Conservation (phyloP, 352 stramenopile genomes). For the Phytophthora europaea region DNA sequence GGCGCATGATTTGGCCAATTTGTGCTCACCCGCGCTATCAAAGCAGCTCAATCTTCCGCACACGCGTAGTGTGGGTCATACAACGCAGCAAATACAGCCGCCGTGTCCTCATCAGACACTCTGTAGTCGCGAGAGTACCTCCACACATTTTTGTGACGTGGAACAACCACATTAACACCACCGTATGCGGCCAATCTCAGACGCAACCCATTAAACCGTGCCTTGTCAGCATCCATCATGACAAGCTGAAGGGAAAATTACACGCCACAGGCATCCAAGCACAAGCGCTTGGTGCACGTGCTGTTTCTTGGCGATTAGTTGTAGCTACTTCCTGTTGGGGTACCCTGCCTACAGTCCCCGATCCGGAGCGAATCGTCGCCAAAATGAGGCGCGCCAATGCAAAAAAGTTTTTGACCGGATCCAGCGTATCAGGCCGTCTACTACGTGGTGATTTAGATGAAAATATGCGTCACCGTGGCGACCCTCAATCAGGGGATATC, state of each 20-base stretch:
- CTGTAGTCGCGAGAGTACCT: background rate
- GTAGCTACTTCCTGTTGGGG: too few species aligned
- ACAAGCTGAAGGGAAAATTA: background rate
- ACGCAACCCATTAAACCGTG: conserved; percentile 9
- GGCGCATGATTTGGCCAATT: background rate
- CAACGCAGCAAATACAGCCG: background rate
- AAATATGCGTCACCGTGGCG: too few species aligned
- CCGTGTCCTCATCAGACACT: background rate
- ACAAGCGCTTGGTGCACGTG: too few species aligned
- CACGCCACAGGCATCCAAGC: background rate
- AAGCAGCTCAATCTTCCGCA: background rate
- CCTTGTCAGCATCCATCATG: conserved; percentile 3
- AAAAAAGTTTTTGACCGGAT: too few species aligned
- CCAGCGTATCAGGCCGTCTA: too few species aligned
- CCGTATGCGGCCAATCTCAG: background rate
- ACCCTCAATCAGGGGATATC: too few species aligned
- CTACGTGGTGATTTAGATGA: too few species aligned
- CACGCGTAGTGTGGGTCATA: conserved; percentile 13
- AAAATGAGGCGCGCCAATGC: too few species aligned
- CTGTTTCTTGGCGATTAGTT: too few species aligned
- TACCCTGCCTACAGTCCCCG: too few species aligned
- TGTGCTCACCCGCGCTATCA: background rate
- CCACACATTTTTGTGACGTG: conserved; percentile 13
- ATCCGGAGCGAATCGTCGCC: too few species aligned
- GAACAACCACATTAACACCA: conserved; percentile 13